Percentiles rank a stretch among this genome's conserved stretches.
Evolutionary conservation across 169 alveolate genomes (phyloP).

Genomic region (Plasmodium adleri): DNA sequence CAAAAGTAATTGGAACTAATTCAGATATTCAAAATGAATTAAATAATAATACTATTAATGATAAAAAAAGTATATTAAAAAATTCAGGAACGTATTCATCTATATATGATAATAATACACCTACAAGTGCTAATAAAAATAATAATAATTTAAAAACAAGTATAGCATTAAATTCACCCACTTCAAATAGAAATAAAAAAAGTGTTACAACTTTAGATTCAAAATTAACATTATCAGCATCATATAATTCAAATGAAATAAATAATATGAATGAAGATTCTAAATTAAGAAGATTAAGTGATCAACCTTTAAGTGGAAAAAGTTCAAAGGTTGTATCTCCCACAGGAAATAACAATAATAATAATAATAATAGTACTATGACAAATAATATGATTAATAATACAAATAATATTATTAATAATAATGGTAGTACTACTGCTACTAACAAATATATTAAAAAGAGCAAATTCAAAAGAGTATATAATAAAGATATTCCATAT

Average conservation of each 20-base stretch:
- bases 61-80: background rate
- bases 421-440: background rate
- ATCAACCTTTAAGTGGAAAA: background rate
- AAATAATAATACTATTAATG: background rate
- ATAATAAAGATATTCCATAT: constrained; percentile 81
- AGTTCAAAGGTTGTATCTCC: background rate
- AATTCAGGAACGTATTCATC: background rate
- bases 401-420: background rate
- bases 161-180: background rate
- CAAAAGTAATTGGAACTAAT: background rate
- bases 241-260: constrained; percentile 3
- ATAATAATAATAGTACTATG: background rate
- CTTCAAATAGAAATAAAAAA: constrained; percentile 7
- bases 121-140: background rate
- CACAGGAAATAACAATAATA: background rate
- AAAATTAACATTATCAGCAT: background rate
- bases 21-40: constrained; percentile 1
- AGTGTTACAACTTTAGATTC: background rate
- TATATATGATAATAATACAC: background rate
- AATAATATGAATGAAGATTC: constrained; percentile 2
- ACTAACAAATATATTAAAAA: constrained; percentile 11
- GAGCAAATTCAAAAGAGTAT: constrained; percentile 46
- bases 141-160: background rate
- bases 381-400: background rate
- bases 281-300: background rate